These are phyloP conservation scores for Hyphopichia wangnamkhiaoensis DNA, from an alignment of 1,139 yeast species.

Conservation along the genomic window DNA sequence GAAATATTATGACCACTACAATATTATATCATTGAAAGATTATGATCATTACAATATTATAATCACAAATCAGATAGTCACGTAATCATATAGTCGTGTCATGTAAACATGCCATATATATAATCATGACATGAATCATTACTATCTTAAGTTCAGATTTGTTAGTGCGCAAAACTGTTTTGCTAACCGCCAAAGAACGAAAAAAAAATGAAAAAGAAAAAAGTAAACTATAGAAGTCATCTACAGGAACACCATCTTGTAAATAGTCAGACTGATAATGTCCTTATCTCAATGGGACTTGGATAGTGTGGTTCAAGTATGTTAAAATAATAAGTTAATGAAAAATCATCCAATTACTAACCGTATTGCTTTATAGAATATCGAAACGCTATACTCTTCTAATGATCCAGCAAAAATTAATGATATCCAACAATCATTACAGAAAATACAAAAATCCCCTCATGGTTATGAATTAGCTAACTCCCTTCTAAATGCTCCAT, in stretches of 20 bases:
- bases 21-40: too few relatives aligned
- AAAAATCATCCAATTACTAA: conserved; percentile 6
- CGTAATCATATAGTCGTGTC: too few relatives aligned
- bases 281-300: conserved; percentile 9
- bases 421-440: conserved; percentile 52
- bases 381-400: conserved; percentile 44
- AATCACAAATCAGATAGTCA: too few relatives aligned
- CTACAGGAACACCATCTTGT: not conserved
- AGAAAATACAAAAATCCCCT: conserved; percentile 53
- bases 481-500: conserved; percentile 40
- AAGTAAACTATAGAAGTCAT: too few relatives aligned
- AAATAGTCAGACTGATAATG: conserved; percentile 1
- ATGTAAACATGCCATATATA: too few relatives aligned
- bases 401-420: conserved; percentile 45
- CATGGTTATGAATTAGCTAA: conserved; percentile 54
- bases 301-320: conserved; percentile 17
- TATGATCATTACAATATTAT: too few relatives aligned
- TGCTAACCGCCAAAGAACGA: too few relatives aligned
- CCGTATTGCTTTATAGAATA: conserved; percentile 22
- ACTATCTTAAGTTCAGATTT: too few relatives aligned
- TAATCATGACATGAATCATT: too few relatives aligned
- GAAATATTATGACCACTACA: too few relatives aligned
- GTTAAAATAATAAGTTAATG: conserved; percentile 8
- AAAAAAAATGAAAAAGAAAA: too few relatives aligned
- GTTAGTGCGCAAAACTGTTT: too few relatives aligned